phyloP scores from a whole-genome alignment of 805 yeast genomes.

The Metschnikowia chrysomelidarum region DNA sequence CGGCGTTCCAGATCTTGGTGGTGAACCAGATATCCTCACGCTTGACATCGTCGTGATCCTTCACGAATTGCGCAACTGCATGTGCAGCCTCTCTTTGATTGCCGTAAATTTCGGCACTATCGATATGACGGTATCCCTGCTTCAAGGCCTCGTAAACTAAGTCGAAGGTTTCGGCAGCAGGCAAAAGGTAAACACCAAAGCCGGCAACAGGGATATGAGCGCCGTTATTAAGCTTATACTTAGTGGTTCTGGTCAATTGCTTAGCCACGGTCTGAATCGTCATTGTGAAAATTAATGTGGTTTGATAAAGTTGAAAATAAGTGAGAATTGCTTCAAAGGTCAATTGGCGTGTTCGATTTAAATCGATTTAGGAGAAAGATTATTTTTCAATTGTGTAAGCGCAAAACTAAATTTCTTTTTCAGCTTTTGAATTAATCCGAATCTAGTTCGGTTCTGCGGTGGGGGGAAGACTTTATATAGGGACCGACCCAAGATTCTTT shows the following conservation, averaged over 20 bases:
- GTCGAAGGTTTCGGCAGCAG: conserved; percentile 35
- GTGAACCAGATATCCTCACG: conserved; percentile 39
- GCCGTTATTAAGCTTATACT: conserved; percentile 54
- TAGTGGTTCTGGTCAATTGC: conserved; percentile 33
- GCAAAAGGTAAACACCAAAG: conserved; percentile 51
- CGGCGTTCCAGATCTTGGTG: conserved; percentile 30
- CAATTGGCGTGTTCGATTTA: no score
- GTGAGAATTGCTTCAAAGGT: no score
- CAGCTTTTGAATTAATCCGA: no score
- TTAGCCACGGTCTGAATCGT: conserved; percentile 35
- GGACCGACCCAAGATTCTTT: no score
- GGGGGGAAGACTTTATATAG: no score
- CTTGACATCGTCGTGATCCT: conserved; percentile 32
- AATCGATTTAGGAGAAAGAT: no score
- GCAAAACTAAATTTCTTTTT: no score
- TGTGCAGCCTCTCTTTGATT: conserved; percentile 62
- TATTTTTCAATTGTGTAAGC: no score
- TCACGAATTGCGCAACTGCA: conserved; percentile 54
- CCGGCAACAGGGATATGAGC: conserved; percentile 54
- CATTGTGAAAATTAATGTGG: no score
- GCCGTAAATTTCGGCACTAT: conserved; percentile 65
- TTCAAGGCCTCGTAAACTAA: conserved; percentile 57
- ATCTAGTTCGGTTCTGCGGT: no score
- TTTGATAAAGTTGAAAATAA: no score
- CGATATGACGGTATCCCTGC: conserved; percentile 72